Percentiles rank a stretch among this genome's conserved stretches.
phyloP scores from a whole-genome alignment of 2,329 filamentous ascomycete species.

The Calonectria henricotiae region DNA sequence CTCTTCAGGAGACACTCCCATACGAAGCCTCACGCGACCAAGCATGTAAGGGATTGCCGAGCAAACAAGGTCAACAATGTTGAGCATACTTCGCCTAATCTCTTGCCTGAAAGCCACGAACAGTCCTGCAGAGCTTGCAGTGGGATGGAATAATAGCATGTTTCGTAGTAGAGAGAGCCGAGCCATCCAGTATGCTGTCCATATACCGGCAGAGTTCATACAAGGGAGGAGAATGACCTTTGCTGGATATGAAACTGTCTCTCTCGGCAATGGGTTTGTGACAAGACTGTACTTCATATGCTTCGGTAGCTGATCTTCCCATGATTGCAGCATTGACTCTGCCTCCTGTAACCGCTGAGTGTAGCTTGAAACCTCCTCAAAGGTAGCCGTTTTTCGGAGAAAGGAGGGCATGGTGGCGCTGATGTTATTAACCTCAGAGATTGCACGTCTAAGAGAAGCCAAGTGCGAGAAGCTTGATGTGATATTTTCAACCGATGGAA shows the following conservation, averaged over 20 bases:
- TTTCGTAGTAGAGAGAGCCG: conserved; percentile 3
- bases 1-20: background rate
- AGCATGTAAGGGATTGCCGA: conserved; percentile 18
- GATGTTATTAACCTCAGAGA: background rate
- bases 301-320: conserved; percentile 3
- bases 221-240: background rate
- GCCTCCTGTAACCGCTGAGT: background rate
- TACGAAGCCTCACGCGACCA: background rate
- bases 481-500: background rate
- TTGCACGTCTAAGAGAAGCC: background rate
- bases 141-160: conserved; percentile 2
- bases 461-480: background rate
- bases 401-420: background rate
- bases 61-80: conserved; percentile 5
- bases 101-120: background rate
- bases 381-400: background rate
- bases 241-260: conserved; percentile 5
- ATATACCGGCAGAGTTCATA: conserved; percentile 13
- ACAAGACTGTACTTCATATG: conserved; percentile 3
- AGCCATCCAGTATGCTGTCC: conserved; percentile 13
- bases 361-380: conserved; percentile 2
- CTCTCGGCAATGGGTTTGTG: background rate
- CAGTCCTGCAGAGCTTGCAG: background rate
- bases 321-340: background rate
- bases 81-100: background rate